A percentile compares a stretch with the other conserved stretches of the same genome.
Evolutionary conservation across 129 eudicot genomes (phyloP).

Genomic region (Artemisia argyi): DNA sequence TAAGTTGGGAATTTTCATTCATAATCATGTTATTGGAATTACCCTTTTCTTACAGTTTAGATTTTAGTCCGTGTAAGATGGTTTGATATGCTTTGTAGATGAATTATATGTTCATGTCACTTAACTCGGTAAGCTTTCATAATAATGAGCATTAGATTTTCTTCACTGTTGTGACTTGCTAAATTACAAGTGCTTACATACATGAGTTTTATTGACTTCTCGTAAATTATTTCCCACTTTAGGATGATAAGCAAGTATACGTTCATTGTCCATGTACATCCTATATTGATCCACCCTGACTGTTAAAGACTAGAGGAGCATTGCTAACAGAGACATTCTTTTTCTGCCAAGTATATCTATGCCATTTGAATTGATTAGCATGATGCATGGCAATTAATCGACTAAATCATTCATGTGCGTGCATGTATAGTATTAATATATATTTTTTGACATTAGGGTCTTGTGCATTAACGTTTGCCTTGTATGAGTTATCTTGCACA

Average conservation of each 20-base stretch:
- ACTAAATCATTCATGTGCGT: neutral
- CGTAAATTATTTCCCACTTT: neutral
- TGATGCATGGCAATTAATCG: conserved; percentile 11
- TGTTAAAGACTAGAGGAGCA: too few species aligned
- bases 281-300: conserved; percentile 1
- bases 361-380: conserved; percentile 20
- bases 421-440: neutral
- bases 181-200: neutral
- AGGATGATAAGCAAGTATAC: conserved; percentile 8
- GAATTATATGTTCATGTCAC: too few species aligned
- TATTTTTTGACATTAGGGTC: conserved; percentile 1
- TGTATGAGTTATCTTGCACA: conserved; percentile 8
- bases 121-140: too few species aligned
- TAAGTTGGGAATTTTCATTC: too few species aligned
- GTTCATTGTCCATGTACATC: conserved; percentile 8
- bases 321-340: neutral
- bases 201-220: neutral
- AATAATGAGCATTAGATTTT: neutral
- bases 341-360: neutral
- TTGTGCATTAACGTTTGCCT: neutral
- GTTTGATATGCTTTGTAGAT: neutral
- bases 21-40: too few species aligned
- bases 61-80: too few species aligned
- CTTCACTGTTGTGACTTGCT: conserved; percentile 8
- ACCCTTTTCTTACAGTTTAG: too few species aligned